Evolutionary conservation across 2,329 filamentous ascomycete species (phyloP), one percentile per base, ranked within the genome.

Genomic region (Colletotrichum orchidophilum): DNA sequence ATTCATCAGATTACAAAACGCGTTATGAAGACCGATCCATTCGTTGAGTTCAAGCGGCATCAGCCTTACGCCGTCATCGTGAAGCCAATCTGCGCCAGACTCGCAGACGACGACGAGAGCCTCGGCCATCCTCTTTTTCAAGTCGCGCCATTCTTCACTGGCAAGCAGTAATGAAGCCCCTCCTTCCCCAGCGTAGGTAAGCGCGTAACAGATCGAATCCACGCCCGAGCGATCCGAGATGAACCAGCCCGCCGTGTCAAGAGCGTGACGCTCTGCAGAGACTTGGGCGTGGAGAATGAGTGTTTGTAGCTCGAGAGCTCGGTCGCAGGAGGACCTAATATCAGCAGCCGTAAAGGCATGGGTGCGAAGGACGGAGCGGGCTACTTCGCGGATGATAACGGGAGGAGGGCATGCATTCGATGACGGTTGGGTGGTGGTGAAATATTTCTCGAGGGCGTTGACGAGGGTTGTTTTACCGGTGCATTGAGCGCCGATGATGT

Each of bases 381-480:
- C 49, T 26, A 52, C 49, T 3, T 52, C 49, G 8, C 21, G 21
- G 49, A 52, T 26, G 7, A 52, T 26, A 1, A 13, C 21, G 4
- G 49, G 49, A 3, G n/a, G 7, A 3, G 49, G 4, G 21, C 21
- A 52, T 27, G 21, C 21, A 2, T 1, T 26, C 21, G 21, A 12
- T 5, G 7, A 13, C n/a, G 49, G 1, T 26, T 52, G 49, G 2
- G 49, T 4, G 5, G 8, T 52, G 21, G 49, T 52, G 21, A 27
- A 26, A 26, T 52, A 6, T 13, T 4, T 8, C 49, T 52, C 49
- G 21, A 52, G 21, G 49, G 49, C 49, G 8, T 52, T 52, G 49
- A 82, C 78, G 1, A 86, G 76, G 0, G 84, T 85, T 1, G 82
- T 85, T 72, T 85, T 86, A 46, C 84, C 84, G 1, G 83, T 85